Percentiles rank a stretch among this genome's conserved stretches.
Evolutionary conservation across 208 protist species (phyloP).

Genomic region (Wallacemonas sp.): DNA sequence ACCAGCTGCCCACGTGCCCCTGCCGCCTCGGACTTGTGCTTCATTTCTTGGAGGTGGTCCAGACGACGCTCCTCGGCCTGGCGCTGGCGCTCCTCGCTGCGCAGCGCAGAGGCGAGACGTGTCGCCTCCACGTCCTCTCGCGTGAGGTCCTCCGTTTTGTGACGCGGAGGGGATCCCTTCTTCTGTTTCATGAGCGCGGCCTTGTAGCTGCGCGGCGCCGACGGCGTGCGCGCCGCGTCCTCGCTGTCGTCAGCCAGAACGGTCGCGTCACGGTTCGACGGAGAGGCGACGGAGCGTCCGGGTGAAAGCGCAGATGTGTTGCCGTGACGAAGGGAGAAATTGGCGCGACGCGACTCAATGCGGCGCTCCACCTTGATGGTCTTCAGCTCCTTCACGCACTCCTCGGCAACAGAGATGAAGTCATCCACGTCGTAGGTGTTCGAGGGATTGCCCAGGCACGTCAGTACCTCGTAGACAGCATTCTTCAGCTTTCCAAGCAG

Average conservation of each 20-base stretch:
- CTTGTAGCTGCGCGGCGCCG: constrained; percentile 19
- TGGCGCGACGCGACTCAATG: constrained; percentile 44
- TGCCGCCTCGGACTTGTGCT: constrained; percentile 59
- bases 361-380: constrained; percentile 65
- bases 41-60: constrained; percentile 68
- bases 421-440: constrained; percentile 63
- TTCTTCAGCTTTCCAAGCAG: constrained; percentile 63
- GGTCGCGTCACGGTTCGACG: constrained; percentile 30
- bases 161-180: neutral
- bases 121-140: constrained; percentile 69
- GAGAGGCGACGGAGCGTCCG: constrained; percentile 14
- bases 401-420: constrained; percentile 68
- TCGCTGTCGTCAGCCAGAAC: constrained; percentile 12
- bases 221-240: constrained; percentile 14
- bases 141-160: constrained; percentile 15
- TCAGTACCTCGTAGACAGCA: constrained; percentile 62
- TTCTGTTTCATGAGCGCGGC: constrained; percentile 21
- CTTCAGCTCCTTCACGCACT: constrained; percentile 58
- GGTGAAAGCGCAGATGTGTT: constrained; percentile 20
- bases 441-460: constrained; percentile 39
- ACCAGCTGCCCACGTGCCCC: constrained; percentile 49
- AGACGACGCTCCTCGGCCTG: constrained; percentile 81
- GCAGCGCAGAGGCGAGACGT: constrained; percentile 66
- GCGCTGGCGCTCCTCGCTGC: constrained; percentile 81
- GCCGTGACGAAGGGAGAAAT: constrained; percentile 29